Conservation (phyloP, 2,329 filamentous ascomycete species). For the Penicillium capsulatum region DNA sequence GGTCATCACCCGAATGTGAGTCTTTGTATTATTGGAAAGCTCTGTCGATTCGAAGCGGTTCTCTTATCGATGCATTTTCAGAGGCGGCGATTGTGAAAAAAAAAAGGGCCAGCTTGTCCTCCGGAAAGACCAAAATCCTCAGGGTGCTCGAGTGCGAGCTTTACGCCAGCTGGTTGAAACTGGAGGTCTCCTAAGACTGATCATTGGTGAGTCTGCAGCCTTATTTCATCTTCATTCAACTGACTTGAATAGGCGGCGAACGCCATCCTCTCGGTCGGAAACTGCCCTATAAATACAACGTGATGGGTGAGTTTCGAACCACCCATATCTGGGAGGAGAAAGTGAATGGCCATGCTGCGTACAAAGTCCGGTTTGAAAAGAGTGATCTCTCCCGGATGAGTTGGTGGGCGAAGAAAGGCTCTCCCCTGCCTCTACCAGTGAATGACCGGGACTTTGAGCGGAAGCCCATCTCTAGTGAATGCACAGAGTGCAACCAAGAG, state of each 20-base stretch:
- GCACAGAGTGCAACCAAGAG: constrained; percentile 38
- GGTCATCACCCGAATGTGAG: constrained; percentile 61
- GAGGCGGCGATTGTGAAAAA: constrained; percentile 52
- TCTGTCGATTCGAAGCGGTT: not conserved
- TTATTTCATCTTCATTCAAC: not conserved
- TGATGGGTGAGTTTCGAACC: constrained; percentile 65
- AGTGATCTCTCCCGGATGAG: constrained; percentile 49
- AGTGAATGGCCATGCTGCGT: constrained; percentile 39
- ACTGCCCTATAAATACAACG: constrained; percentile 58
- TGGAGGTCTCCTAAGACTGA: constrained; percentile 52
- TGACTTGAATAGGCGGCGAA: constrained; percentile 46
- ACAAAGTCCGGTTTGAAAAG: constrained; percentile 64
- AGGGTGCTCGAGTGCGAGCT: constrained; percentile 33
- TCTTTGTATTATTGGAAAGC: constrained; percentile 7
- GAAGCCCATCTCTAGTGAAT: constrained; percentile 28
- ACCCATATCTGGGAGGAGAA: constrained; percentile 66
- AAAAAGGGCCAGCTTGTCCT: constrained; percentile 46
- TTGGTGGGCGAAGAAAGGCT: constrained; percentile 54
- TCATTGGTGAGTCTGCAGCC: constrained; percentile 47
- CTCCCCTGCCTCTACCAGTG: constrained; percentile 23
- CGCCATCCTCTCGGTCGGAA: constrained; percentile 48
- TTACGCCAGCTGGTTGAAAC: constrained; percentile 47
- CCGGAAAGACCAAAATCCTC: constrained; percentile 45
- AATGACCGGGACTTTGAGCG: constrained; percentile 30
- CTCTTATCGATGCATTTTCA: constrained; percentile 19